Evolutionary conservation across 2,329 filamentous ascomycete species (phyloP), one percentile per base, ranked within the genome.

Genomic region (Sporothrix luriei): DNA sequence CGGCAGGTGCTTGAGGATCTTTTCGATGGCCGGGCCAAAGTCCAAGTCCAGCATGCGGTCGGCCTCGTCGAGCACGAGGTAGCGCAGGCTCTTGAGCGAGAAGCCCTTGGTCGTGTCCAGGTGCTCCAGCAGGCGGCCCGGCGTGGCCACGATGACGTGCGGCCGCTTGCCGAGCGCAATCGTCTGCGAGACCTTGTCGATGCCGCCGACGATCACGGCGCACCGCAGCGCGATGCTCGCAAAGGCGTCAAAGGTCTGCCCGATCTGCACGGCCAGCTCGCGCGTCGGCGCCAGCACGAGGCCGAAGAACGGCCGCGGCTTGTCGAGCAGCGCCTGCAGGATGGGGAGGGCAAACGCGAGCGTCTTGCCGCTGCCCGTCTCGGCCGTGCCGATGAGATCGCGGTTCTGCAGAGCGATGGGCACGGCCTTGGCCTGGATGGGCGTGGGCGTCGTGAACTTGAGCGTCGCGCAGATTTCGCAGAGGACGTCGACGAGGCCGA

Each of bases 31-130:
- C 9, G 71, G 72, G 1, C 74, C 74, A 68, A 75, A 75, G 68
- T 75, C 74, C 71, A 75, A 72, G 69, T 99, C 95, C 1, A 98
- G 86, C 11, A 98, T 84, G 70, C 94, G 85, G 78, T 98, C 94
- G 29, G 94, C 94, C 81, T 97, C 94, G 77, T 97, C 94, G 87
- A 98, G 93, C 72, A 97, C 94, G 3, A 98, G 83, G 77, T 94
- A 97, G 76, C 94, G 94, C 49, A 97, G 83, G 40, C 91, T 87
- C 52, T 68, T 65, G 64, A 98, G 82, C 1, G 91, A 94, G 80
- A 99, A 98, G 13, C 95, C 94, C 79, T 97, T 97, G 2, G 95
- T 99, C 80, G 97, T 97, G 78, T 98, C 93, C 10, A 98, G 82
- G 75, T 99, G 95, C 76, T 98, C 95, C 4, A 97, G 84, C 26